A percentile compares a stretch with the other conserved stretches of the same genome.
phyloP scores from a whole-genome alignment of 2,329 filamentous ascomycete species.

The Pyrenochaeta sp. region DNA sequence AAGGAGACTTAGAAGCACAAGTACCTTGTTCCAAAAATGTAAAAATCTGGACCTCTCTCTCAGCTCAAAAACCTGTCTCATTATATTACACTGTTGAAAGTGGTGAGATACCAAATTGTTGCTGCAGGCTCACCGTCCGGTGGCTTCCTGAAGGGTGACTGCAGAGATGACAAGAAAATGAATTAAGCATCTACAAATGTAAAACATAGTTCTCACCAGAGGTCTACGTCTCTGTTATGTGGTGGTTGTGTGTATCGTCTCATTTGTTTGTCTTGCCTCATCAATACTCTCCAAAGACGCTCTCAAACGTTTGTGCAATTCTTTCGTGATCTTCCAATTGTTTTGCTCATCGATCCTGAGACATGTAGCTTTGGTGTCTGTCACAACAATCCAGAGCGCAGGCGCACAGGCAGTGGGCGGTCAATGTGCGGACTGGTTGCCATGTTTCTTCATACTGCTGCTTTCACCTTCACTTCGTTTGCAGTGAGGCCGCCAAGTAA shows the following conservation, averaged over 20 bases:
- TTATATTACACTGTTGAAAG: neutral
- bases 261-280: neutral
- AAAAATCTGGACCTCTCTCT: constrained; percentile 2
- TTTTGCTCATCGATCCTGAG: neutral
- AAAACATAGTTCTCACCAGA: constrained; percentile 11
- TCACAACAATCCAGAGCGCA: neutral
- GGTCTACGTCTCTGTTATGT: neutral
- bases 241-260: constrained; percentile 1
- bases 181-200: constrained; percentile 8
- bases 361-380: neutral
- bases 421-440: neutral
- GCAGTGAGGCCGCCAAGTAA: constrained; percentile 5
- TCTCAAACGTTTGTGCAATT: too few relatives aligned
- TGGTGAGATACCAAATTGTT: neutral
- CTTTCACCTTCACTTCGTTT: constrained; percentile 18
- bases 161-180: constrained; percentile 11
- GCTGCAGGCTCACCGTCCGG: constrained; percentile 8
- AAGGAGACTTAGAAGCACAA: constrained; percentile 46
- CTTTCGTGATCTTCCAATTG: neutral
- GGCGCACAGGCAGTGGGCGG: neutral
- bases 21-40: constrained; percentile 6
- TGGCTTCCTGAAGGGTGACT: constrained; percentile 17
- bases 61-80: neutral
- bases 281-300: neutral
- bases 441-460: neutral